Evolutionary conservation across 208 protist species (phyloP), one percentile per base, ranked within the genome.

Genomic region (Crithidia fasciculata): DNA sequence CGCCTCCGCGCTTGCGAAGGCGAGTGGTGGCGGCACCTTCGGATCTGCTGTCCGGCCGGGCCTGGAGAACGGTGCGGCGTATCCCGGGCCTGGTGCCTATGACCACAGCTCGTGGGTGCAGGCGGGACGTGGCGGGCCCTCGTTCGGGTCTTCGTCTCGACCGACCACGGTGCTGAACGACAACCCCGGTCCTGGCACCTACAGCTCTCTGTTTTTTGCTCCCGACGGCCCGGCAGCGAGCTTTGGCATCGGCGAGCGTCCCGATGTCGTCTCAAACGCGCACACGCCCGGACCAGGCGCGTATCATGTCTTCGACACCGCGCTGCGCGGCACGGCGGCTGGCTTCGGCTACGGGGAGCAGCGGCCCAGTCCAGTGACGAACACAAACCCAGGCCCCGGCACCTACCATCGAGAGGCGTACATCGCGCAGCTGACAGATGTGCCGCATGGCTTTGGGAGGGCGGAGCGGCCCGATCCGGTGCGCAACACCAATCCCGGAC

Each of bases 1-100:
- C 13, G 15, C 43, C 4, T 5, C 43, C 57, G 15, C 57, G 4
- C 13, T 39, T 5, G 4, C 13, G 16, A 5, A 6, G 15, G 28
- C 13, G 5, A n/a, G 57, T 10, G 57, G 13, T 15, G 28, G 57
- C 12, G 41, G 19, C 28, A 37, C 59, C 3, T 64, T 64, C n/a
- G 41, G 41, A 3, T 64, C 41, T 4, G 59, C 59, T 3, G 59
- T 41, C 10, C 59, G 59, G 8, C 41, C 56, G 28, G 63, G 41
- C 61, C 67, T 53, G 72, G 72, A 62, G 60, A 69, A 80, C 19
- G 16, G n/a, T 7, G 18, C 15, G 36, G 39, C 3, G 59, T 53
- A 39, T 45, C 79, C 77, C 44, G 83, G 83, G 5, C 86, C 83
- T 4, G 86, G 82, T 16, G 52, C 81, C 10, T 91, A 90, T 62